Conservation (phyloP, 208 protist genomes). For the Herpetomonas samuelpessoai region DNA sequence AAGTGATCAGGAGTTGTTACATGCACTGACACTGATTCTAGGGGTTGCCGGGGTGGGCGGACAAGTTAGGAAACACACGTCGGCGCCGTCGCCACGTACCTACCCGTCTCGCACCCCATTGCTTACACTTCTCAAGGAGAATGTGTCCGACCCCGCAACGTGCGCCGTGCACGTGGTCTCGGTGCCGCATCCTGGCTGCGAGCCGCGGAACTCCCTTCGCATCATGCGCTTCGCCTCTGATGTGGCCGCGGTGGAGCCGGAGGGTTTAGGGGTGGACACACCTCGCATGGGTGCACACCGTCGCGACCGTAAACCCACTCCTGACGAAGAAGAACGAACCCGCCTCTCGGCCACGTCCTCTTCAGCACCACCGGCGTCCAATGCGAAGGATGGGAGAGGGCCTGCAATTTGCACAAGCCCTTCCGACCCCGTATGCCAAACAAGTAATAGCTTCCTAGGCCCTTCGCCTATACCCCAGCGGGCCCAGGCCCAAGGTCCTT, state of each 20-base stretch:
- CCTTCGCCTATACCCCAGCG: background rate
- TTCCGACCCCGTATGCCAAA: no score
- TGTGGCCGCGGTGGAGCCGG: conserved; percentile 15
- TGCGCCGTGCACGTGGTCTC: conserved; percentile 46
- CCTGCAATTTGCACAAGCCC: no score
- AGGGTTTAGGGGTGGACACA: no score
- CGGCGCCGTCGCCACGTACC: conserved; percentile 25
- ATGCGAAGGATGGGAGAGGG: background rate
- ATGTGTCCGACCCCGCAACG: conserved; percentile 27
- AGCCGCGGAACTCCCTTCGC: conserved; percentile 45
- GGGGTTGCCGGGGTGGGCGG: background rate
- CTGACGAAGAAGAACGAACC: no score
- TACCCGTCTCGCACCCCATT: conserved; percentile 47
- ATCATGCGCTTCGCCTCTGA: conserved; percentile 55
- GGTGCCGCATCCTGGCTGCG: conserved; percentile 34
- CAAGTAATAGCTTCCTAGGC: background rate
- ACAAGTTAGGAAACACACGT: conserved; percentile 9
- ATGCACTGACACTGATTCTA: conserved; percentile 50
- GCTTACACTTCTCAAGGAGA: conserved; percentile 21
- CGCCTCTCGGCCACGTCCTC: background rate
- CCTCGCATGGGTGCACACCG: no score
- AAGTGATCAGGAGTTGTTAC: conserved; percentile 48
- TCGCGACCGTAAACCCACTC: no score
- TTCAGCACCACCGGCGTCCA: conserved; percentile 2
- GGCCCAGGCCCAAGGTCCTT: background rate